Conservation (phyloP, 805 yeast genomes). For the Candida taoyuanica region DNA sequence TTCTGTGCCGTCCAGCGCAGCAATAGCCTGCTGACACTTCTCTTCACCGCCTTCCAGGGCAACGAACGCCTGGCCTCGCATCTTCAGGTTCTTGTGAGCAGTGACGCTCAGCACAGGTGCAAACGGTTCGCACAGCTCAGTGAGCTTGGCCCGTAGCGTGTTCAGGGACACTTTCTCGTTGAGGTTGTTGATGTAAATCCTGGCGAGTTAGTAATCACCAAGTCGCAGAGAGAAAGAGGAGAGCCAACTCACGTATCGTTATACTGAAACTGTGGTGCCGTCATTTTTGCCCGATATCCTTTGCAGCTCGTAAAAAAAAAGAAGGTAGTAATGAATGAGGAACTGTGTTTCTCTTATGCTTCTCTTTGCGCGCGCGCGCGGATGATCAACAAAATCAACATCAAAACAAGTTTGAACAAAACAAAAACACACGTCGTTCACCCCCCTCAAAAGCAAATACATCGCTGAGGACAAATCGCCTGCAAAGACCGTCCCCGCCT, state of each 20-base stretch:
- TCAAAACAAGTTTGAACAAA: background rate
- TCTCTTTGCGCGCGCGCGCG: no score
- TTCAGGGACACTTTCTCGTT: slow-evolving; percentile 62
- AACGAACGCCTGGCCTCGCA: slow-evolving; percentile 83
- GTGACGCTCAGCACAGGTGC: slow-evolving; percentile 48
- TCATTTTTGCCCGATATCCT: background rate
- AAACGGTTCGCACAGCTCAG: slow-evolving; percentile 37
- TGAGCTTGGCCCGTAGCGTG: slow-evolving; percentile 42
- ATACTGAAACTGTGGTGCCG: background rate
- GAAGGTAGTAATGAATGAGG: no score
- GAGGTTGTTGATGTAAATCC: slow-evolving; percentile 57
- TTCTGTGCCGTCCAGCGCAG: slow-evolving; percentile 17
- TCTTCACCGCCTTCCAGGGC: slow-evolving; percentile 42
- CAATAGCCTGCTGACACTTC: slow-evolving; percentile 34
- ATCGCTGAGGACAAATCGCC: no score
- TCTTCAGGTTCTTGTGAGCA: slow-evolving; percentile 55
- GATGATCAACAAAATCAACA: no score
- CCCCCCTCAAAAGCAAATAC: no score
- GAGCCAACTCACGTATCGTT: background rate
- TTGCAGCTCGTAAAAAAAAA: no score
- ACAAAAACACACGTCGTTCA: no score
- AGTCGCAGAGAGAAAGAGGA: background rate
- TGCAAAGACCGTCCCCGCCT: no score
- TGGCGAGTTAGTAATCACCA: slow-evolving; percentile 9
- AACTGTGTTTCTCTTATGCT: no score